These are phyloP conservation scores for Diaporthe eres DNA, from an alignment of 2,329 filamentous ascomycete genomes.

Conservation along the genomic window DNA sequence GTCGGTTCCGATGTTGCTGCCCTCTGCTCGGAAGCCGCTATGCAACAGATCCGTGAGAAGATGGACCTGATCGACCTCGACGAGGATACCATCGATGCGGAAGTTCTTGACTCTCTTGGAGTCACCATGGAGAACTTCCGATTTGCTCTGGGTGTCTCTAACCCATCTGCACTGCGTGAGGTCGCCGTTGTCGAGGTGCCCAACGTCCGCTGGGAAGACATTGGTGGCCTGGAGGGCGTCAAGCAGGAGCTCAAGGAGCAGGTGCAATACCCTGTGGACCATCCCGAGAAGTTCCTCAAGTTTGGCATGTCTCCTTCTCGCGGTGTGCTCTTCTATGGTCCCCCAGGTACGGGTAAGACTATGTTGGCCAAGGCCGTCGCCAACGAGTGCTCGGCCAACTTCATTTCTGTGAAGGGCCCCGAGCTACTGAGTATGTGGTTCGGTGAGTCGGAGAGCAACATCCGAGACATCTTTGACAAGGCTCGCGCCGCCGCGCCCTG, in stretches of 20 bases:
- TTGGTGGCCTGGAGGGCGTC: constrained; percentile 97
- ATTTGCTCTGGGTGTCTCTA: constrained; percentile 96
- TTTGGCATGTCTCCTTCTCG: constrained; percentile 98
- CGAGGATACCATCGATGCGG: constrained; percentile 98
- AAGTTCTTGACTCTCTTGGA: constrained; percentile 97
- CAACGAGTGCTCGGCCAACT: constrained; percentile 99
- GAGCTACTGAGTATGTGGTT: constrained; percentile 99
- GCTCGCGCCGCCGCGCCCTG: constrained; percentile 97
- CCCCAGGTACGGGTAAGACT: constrained; percentile 99
- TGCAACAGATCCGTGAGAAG: constrained; percentile 99
- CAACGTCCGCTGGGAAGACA: constrained; percentile 99
- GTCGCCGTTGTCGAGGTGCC: constrained; percentile 99
- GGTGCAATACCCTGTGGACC: constrained; percentile 98
- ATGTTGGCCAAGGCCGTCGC: constrained; percentile 99
- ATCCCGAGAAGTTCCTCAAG: constrained; percentile 99
- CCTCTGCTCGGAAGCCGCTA: constrained; percentile 97
- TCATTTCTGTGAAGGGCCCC: constrained; percentile 99
- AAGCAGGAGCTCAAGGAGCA: constrained; percentile 99
- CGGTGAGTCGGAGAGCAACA: constrained; percentile 99
- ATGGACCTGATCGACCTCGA: constrained; percentile 99
- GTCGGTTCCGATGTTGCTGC: constrained; percentile 98
- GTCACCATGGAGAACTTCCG: constrained; percentile 99
- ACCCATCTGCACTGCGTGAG: constrained; percentile 98
- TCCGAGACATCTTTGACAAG: constrained; percentile 99
- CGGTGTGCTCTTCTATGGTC: constrained; percentile 98